A percentile compares a stretch with the other conserved stretches of the same genome.
Evolutionary conservation across 257 asterid species (phyloP).

Genomic region (Solanum clarkiae): DNA sequence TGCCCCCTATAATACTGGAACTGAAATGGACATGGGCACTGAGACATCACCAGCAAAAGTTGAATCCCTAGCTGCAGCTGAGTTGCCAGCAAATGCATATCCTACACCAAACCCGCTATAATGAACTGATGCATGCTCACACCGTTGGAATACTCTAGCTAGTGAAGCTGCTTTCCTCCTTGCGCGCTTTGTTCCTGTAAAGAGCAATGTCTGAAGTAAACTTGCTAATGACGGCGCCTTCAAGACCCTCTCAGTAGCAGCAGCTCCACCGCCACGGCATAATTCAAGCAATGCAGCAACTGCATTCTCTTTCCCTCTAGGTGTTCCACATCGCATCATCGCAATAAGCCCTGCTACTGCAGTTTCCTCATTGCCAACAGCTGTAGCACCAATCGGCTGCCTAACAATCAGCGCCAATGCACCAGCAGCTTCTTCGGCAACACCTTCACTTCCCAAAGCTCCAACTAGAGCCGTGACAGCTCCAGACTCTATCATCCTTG

Average conservation of each 20-base stretch:
- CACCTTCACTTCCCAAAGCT: constrained; percentile 53
- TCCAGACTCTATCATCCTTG: constrained; percentile 66
- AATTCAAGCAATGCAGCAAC: constrained; percentile 81
- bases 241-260: constrained; percentile 55
- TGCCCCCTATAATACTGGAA: constrained; percentile 50
- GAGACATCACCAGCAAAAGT: constrained; percentile 51
- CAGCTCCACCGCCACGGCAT: constrained; percentile 69
- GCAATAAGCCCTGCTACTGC: constrained; percentile 53
- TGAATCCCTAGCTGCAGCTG: constrained; percentile 34
- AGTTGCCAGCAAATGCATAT: constrained; percentile 44
- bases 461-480: constrained; percentile 51
- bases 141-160: constrained; percentile 74
- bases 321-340: constrained; percentile 78
- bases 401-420: constrained; percentile 72
- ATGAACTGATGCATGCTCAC: constrained; percentile 42
- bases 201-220: constrained; percentile 59
- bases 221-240: constrained; percentile 72
- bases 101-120: constrained; percentile 50
- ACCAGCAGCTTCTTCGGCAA: constrained; percentile 87
- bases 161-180: constrained; percentile 90
- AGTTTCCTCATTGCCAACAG: constrained; percentile 52
- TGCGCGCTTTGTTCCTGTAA: constrained; percentile 86
- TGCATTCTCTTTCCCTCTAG: constrained; percentile 81
- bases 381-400: constrained; percentile 68
- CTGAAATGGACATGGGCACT: constrained; percentile 58